Evolutionary conservation across 306 rosid genomes (phyloP).

Genomic region (Vachellia pachyceras): DNA sequence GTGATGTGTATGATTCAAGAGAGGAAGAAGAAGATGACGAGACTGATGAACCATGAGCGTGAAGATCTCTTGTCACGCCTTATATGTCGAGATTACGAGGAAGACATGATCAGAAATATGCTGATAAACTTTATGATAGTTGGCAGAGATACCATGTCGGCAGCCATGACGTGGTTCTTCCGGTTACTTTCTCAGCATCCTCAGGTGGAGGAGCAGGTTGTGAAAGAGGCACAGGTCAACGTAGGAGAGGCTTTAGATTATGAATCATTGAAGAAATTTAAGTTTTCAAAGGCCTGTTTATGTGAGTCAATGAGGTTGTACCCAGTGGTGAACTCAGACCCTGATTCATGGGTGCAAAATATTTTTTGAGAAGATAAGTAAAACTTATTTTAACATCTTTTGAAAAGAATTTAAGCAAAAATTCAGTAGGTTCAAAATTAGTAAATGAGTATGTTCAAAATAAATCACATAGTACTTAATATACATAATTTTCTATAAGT

Average conservation of each 20-base stretch:
- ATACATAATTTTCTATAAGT: too few species aligned
- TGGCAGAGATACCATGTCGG: slow-evolving; percentile 89
- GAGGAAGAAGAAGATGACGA: slow-evolving; percentile 45
- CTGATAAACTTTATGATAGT: slow-evolving; percentile 84
- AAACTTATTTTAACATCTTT: too few species aligned
- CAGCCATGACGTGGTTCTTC: slow-evolving; percentile 91
- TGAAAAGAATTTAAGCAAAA: too few species aligned
- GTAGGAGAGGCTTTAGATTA: slow-evolving; percentile 36
- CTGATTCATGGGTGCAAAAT: too few species aligned
- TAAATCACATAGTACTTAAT: too few species aligned
- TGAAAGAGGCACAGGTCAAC: slow-evolving; percentile 48
- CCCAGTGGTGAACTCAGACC: too few species aligned
- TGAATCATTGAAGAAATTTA: slow-evolving; percentile 55
- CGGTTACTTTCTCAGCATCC: slow-evolving; percentile 66
- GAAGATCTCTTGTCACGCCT: slow-evolving; percentile 73
- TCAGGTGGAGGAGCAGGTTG: slow-evolving; percentile 42
- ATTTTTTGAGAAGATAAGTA: too few species aligned
- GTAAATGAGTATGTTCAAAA: too few species aligned
- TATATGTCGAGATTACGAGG: slow-evolving; percentile 53
- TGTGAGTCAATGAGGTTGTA: slow-evolving; percentile 85
- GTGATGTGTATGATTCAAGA: slow-evolving; percentile 55
- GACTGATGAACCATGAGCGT: neutral
- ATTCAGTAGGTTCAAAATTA: too few species aligned
- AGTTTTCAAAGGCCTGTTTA: slow-evolving; percentile 67
- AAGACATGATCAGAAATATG: slow-evolving; percentile 70